phyloP scores from a whole-genome alignment of 192 early-diverging fungal species.

The Funneliformis geosporum region DNA sequence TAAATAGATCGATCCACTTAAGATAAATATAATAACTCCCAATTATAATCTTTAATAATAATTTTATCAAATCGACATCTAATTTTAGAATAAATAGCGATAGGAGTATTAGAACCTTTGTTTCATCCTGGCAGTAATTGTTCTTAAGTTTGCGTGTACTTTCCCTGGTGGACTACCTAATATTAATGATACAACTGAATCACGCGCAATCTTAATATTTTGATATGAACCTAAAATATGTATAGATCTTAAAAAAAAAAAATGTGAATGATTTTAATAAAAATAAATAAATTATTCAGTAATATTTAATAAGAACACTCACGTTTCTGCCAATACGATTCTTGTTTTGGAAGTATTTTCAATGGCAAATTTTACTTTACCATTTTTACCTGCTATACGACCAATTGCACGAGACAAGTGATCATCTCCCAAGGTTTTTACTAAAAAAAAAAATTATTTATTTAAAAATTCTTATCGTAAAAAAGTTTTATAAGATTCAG shows the following conservation, averaged over 20 bases:
- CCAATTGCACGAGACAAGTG: conserved; percentile 97
- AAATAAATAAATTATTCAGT: background rate
- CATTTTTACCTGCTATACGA: conserved; percentile 96
- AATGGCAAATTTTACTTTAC: conserved; percentile 96
- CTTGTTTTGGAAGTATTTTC: conserved; percentile 96
- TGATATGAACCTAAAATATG: conserved; percentile 95
- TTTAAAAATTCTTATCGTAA: background rate
- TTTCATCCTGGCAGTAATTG: conserved; percentile 87
- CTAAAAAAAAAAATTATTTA: conserved; percentile 31
- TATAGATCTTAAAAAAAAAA: conserved; percentile 64
- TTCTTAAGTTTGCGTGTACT: conserved; percentile 88
- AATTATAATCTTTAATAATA: no score
- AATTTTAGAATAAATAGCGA: no score
- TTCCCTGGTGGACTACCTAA: conserved; percentile 96
- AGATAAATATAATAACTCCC: no score
- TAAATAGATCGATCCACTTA: no score
- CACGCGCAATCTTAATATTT: conserved; percentile 94
- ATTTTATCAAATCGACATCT: no score
- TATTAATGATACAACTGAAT: conserved; percentile 90
- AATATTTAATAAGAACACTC: conserved; percentile 31
- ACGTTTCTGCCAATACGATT: conserved; percentile 95
- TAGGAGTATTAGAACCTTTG: conserved; percentile 78
- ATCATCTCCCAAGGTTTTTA: conserved; percentile 93
- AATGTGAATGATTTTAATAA: background rate
- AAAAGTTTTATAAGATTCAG: background rate